Evolutionary conservation across 495 filamentous ascomycete species (phyloP), one percentile per base, ranked within the genome.

Genomic region (Hyaloscypha variabilis): DNA sequence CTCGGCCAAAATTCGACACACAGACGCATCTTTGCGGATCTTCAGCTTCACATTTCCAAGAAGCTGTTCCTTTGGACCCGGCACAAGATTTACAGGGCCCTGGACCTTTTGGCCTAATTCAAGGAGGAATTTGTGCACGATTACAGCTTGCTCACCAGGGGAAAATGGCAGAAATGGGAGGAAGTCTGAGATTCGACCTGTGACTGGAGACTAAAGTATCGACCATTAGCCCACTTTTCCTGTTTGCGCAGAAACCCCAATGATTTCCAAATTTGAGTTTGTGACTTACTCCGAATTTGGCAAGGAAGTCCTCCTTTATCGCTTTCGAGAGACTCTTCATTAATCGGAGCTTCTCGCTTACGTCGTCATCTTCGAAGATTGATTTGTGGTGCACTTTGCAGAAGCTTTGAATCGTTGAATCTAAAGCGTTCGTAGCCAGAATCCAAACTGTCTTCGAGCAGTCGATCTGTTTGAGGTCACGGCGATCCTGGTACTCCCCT

Each of bases 371-470:
- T 0, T 63, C 56, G 13, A 81, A 67, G 3, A 72, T 34, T 3
- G 65, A 64, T 25, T 57, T 55, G 19, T 79, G 62, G 5, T 42
- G 42, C 29, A 28, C 11, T 2, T 71, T 60, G 56, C 75, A 77
- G 42, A 82, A 81, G 1, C 69, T 60, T 3, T 70, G 71, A 28
- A 85, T 83, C 1, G 56, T 73, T 3, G 69, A 51, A 58, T 83
- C 79, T 10, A 81, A 70, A 2, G 77, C 75, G 66, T 84, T 86
- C 2, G 83, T 85, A 0, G 83, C 81, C 1, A 87, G 59, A 17
- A 87, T 77, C 85, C 84, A 87, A 11, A 88, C 81, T 0, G 79
- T 83, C 26, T 82, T 83, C 1, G 75, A 76, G 68, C 84, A 87
- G 62, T 87, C 76, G 14, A 87, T 64, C 14, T 68, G 70, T 3